Evolutionary conservation across 2,329 filamentous ascomycete species (phyloP).

Genomic region (Colletotrichum chlorophyti): DNA sequence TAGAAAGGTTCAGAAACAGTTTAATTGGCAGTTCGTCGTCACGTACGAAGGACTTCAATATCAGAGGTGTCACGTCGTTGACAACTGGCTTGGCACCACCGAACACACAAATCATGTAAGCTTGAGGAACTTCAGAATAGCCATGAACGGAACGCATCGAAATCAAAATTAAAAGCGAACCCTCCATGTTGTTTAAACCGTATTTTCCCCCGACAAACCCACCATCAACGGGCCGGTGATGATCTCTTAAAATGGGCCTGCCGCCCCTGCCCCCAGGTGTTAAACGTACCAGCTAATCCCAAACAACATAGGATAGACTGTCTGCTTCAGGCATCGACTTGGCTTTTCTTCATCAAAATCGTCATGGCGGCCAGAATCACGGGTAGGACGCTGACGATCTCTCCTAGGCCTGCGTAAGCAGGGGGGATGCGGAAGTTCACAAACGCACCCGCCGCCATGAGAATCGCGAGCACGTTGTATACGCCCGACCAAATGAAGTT

Average conservation of each 20-base stretch:
- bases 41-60: too few relatives aligned
- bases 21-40: too few relatives aligned
- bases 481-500: slow-evolving; percentile 69
- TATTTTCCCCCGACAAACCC: background rate
- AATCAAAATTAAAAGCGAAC: background rate
- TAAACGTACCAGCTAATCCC: slow-evolving; percentile 13
- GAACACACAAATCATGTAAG: too few relatives aligned
- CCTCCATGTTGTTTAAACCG: slow-evolving; percentile 12
- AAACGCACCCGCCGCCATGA: slow-evolving; percentile 66
- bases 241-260: background rate
- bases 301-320: too few relatives aligned
- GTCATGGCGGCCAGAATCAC: slow-evolving; percentile 53
- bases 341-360: slow-evolving; percentile 34
- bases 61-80: too few relatives aligned
- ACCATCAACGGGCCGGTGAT: background rate
- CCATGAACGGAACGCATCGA: background rate
- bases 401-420: slow-evolving; percentile 64
- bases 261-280: slow-evolving; percentile 4
- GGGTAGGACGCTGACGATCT: slow-evolving; percentile 69
- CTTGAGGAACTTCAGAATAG: background rate
- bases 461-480: slow-evolving; percentile 68
- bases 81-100: too few relatives aligned
- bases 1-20: too few relatives aligned
- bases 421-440: slow-evolving; percentile 56
- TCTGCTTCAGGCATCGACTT: background rate